Evolutionary conservation across 441 rosid species (phyloP).

Genomic region (Populus hybrid): DNA sequence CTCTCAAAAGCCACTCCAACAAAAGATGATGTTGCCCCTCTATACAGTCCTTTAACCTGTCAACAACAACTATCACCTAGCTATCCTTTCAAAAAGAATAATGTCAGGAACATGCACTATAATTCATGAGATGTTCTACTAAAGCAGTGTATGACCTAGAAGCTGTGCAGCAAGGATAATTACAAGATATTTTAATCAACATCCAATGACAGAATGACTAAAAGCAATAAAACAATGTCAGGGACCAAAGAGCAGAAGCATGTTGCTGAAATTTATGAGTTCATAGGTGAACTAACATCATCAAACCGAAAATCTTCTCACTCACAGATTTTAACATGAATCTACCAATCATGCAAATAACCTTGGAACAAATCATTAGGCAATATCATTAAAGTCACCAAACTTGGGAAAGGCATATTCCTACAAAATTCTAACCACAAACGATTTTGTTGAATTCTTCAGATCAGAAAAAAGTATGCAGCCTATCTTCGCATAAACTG

Average conservation of each 20-base stretch:
- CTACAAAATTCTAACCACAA: neutral
- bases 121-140: neutral
- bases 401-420: neutral
- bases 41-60: constrained; percentile 89
- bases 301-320: neutral
- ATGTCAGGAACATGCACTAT: neutral
- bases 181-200: neutral
- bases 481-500: neutral
- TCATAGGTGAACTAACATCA: neutral
- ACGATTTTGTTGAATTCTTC: neutral
- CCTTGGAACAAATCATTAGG: neutral
- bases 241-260: neutral
- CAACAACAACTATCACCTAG: constrained; percentile 19
- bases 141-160: constrained; percentile 10
- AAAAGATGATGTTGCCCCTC: constrained; percentile 92
- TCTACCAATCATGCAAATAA: neutral
- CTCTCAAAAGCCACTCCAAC: constrained; percentile 90
- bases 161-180: neutral
- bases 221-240: neutral
- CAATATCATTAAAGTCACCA: neutral
- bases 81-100: neutral
- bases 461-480: neutral
- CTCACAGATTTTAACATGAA: neutral
- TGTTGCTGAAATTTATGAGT: neutral
- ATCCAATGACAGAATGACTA: neutral